These are phyloP conservation scores for Ziziphus jujuba DNA, from an alignment of 306 rosid species.

Conservation along the genomic window DNA sequence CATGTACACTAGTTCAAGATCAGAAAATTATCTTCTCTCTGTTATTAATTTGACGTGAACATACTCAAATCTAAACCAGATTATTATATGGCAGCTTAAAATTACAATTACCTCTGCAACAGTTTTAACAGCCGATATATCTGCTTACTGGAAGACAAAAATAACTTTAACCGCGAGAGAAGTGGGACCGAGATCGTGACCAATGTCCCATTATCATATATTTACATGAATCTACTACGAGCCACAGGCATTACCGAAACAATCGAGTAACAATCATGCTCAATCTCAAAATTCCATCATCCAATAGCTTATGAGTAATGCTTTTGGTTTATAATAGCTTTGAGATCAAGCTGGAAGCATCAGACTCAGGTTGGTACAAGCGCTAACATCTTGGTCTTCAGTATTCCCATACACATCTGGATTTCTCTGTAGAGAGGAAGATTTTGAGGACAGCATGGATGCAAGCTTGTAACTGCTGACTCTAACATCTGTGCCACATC, in stretches of 20 bases:
- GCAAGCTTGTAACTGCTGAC: conserved; percentile 70
- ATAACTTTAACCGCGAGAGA: background rate
- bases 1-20: too few species aligned
- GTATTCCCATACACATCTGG: conserved; percentile 90
- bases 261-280: background rate
- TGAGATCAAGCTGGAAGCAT: background rate
- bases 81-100: background rate
- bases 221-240: conserved; percentile 30
- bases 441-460: conserved; percentile 70
- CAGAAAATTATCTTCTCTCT: too few species aligned
- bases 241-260: background rate
- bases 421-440: conserved; percentile 84
- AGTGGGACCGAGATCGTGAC: conserved; percentile 1
- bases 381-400: conserved; percentile 87
- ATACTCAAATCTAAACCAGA: too few species aligned
- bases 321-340: conserved; percentile 9
- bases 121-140: background rate
- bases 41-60: too few species aligned
- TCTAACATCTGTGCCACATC: conserved; percentile 86
- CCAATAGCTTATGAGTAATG: background rate
- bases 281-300: background rate
- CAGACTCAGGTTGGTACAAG: conserved; percentile 74
- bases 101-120: conserved; percentile 20
- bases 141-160: conserved; percentile 9
- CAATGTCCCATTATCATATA: conserved; percentile 19